Evolutionary conservation across 2,329 filamentous ascomycete genomes (phyloP).

Genomic region (Cladosporium oxysporum): DNA sequence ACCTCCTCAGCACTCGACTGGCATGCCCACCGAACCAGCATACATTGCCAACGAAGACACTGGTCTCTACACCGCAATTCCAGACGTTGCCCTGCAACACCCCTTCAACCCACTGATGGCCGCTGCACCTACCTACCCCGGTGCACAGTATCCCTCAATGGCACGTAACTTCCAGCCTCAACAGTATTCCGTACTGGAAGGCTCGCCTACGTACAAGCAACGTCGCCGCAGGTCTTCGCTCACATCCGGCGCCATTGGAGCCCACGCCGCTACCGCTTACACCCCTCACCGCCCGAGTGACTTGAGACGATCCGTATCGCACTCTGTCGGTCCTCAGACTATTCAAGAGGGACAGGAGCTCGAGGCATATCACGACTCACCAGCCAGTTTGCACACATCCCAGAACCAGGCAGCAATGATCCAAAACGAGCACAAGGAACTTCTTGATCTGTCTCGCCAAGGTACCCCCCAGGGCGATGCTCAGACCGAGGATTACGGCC

Average conservation of each 20-base stretch:
- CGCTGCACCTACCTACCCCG: slow-evolving; percentile 80
- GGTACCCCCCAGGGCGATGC: slow-evolving; percentile 85
- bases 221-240: slow-evolving; percentile 90
- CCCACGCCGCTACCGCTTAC: slow-evolving; percentile 46
- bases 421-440: slow-evolving; percentile 75
- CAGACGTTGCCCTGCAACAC: slow-evolving; percentile 76
- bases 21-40: slow-evolving; percentile 82
- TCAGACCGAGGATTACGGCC: slow-evolving; percentile 70
- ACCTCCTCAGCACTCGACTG: slow-evolving; percentile 86
- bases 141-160: slow-evolving; percentile 74
- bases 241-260: slow-evolving; percentile 61
- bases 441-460: slow-evolving; percentile 81
- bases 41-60: slow-evolving; percentile 99
- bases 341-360: slow-evolving; percentile 57
- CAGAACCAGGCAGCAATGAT: slow-evolving; percentile 58
- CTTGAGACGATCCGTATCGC: slow-evolving; percentile 85
- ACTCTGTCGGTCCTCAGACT: slow-evolving; percentile 76
- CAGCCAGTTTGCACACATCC: slow-evolving; percentile 74
- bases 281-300: slow-evolving; percentile 81
- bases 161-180: slow-evolving; percentile 67
- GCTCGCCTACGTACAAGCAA: slow-evolving; percentile 98
- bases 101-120: slow-evolving; percentile 88
- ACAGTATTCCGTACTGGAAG: slow-evolving; percentile 88
- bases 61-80: slow-evolving; percentile 90
- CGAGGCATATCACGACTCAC: slow-evolving; percentile 75